Evolutionary conservation across 352 stramenopile species (phyloP), one percentile per base, ranked within the genome.

Genomic region (Globisporangium carolinianum): DNA sequence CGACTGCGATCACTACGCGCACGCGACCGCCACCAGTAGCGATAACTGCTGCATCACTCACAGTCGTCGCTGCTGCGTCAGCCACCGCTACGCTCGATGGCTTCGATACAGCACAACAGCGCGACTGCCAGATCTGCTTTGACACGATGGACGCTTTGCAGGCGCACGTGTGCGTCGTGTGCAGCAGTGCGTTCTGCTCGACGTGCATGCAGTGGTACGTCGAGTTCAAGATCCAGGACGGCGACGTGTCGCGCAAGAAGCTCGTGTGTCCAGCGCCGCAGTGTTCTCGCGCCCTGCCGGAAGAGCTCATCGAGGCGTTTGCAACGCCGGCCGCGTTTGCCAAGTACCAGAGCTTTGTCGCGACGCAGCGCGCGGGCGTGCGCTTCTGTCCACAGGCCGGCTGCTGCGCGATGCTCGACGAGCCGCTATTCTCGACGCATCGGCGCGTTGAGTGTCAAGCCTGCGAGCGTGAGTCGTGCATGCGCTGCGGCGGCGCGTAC

Each of bases 81-180:
- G 5, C 24, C 2, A n/a, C 17, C 12, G 58, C 32, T 60, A 63
- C 52, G 1, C 51, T 42, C 10, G 54, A 75, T 7, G 51, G 53
- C 45, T 68, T 78, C 43, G 71, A 75, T 50, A 64, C 61, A 45
- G 51, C 15, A 1, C 58, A 55, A 45, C 61, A 52, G 36, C 68
- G 62, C 45, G 76, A 87, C 50, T 91, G 81, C 58, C 75, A 87
- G 67, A 87, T 91, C 60, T 91, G 81, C 68, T 91, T 86, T 45
- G 78, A 91, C 51, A 72, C 67, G 37, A 61, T 88, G 52, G 75
- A 86, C 18, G 60, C 65, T 5, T 41, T 73, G 12, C 68, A 83
- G 38, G 53, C 64, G 4, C 75, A 89, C 46, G 68, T 68, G 47
- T 91, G 81, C 50, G 18, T 60, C 9, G 55, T 59, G 15, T 91